phyloP scores from a whole-genome alignment of 75 land plant genomes.

The Picea glauca region DNA sequence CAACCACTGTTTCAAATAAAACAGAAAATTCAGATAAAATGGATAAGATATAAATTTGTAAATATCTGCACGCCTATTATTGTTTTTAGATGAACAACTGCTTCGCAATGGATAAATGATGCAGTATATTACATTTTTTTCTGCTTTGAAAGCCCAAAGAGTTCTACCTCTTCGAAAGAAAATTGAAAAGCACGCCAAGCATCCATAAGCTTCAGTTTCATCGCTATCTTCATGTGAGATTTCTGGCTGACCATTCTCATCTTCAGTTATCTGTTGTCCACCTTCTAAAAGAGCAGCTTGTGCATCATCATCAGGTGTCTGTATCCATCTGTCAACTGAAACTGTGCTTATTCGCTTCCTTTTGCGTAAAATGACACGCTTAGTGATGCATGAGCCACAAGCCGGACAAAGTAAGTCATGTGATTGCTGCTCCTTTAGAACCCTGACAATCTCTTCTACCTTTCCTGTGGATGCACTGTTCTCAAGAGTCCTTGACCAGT shows the following conservation, averaged over 20 bases:
- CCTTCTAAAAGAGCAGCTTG: background rate
- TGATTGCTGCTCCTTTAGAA: constrained; percentile 54
- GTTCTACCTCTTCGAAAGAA: constrained; percentile 71
- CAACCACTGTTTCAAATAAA: too few relatives aligned
- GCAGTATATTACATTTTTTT: too few relatives aligned
- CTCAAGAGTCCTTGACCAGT: background rate
- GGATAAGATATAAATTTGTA: too few relatives aligned
- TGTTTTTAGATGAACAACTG: too few relatives aligned
- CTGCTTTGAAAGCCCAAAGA: too few relatives aligned
- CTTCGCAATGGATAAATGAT: too few relatives aligned
- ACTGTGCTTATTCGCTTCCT: constrained; percentile 40
- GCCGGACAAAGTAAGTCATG: constrained; percentile 75
- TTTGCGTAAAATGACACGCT: constrained; percentile 65
- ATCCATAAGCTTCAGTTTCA: too few relatives aligned
- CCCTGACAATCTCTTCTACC: constrained; percentile 38
- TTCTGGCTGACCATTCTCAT: background rate
- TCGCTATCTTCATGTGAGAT: too few relatives aligned
- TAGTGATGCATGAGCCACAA: constrained; percentile 72
- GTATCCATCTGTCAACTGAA: background rate
- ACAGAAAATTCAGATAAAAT: too few relatives aligned
- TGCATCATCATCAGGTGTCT: background rate
- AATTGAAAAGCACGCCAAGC: constrained; percentile 67
- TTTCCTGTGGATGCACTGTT: constrained; percentile 5
- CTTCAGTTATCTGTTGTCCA: background rate
- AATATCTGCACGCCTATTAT: too few relatives aligned